A percentile compares a stretch with the other conserved stretches of the same genome.
These are phyloP conservation scores for Fraxinus sp. DNA, from an alignment of 305 asterid genomes.

Conservation along the genomic window DNA sequence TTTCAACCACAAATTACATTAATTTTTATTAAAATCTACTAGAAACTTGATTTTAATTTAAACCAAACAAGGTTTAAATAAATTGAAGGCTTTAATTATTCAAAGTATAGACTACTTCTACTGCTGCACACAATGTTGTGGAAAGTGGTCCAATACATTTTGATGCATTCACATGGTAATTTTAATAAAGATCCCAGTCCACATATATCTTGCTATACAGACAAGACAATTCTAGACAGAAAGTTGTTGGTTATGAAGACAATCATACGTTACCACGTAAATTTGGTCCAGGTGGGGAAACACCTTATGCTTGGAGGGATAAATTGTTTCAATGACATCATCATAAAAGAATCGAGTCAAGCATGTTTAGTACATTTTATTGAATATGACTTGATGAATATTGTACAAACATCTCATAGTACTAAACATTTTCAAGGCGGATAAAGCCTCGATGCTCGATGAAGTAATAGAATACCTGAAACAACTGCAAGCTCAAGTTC, in stretches of 20 bases:
- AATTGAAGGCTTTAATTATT: neutral
- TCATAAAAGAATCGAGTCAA: neutral
- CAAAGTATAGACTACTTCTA: neutral
- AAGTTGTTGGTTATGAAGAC: conserved; percentile 38
- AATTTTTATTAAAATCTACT: neutral
- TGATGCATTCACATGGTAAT: conserved; percentile 1
- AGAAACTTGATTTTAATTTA: no score
- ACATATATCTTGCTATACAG: conserved; percentile 19
- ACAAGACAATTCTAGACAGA: conserved; percentile 41
- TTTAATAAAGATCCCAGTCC: conserved; percentile 35
- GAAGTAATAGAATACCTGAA: conserved; percentile 86
- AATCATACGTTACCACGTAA: conserved; percentile 28
- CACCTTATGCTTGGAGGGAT: neutral
- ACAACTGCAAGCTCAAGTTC: conserved; percentile 70
- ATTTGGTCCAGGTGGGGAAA: neutral
- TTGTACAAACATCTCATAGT: neutral
- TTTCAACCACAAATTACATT: neutral
- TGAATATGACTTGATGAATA: neutral
- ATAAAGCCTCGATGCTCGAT: conserved; percentile 89
- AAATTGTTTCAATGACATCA: neutral
- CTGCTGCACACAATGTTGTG: neutral
- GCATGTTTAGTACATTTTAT: neutral
- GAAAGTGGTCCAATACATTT: conserved; percentile 32
- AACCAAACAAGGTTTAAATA: neutral
- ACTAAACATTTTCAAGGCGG: conserved; percentile 45